A percentile compares a stretch with the other conserved stretches of the same genome.
These are phyloP conservation scores for Leucosporidium yakuticum DNA, from an alignment of 768 basidiomycete species.

Conservation along the genomic window DNA sequence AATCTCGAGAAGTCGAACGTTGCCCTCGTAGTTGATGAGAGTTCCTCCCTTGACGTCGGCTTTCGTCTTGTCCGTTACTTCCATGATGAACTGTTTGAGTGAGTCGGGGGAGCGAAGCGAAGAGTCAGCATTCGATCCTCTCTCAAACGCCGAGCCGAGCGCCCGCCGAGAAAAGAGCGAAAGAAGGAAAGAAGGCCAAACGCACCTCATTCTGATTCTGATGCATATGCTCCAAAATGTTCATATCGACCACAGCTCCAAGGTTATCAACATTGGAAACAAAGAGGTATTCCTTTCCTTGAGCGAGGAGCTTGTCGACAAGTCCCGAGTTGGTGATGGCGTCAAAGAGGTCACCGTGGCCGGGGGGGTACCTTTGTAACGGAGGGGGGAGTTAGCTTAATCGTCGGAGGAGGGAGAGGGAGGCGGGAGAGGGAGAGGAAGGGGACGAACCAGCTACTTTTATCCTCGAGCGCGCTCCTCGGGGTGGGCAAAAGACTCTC, in stretches of 20 bases:
- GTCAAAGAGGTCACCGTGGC: conserved; percentile 94
- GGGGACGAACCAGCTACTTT: conserved; percentile 62
- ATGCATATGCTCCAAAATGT: conserved; percentile 70
- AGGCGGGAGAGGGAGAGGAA: background rate
- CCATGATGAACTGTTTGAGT: conserved; percentile 25
- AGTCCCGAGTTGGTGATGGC: conserved; percentile 84
- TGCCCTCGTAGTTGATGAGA: conserved; percentile 57
- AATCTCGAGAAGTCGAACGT: conserved; percentile 81
- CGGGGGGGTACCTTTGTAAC: conserved; percentile 65
- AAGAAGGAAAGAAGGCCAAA: no score
- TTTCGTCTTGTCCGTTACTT: conserved; percentile 96
- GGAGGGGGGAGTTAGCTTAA: background rate
- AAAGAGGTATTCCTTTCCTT: conserved; percentile 95
- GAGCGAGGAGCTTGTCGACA: conserved; percentile 76
- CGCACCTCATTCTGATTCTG: conserved; percentile 68
- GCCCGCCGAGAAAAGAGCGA: background rate
- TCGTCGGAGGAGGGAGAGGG: background rate
- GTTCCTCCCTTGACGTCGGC: conserved; percentile 64
- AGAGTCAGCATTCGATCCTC: background rate
- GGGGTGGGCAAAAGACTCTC: conserved; percentile 82
- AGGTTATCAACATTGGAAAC: conserved; percentile 96
- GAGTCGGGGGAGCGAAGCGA: no score
- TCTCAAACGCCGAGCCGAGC: no score
- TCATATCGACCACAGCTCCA: conserved; percentile 81
- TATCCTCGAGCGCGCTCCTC: conserved; percentile 69